Evolutionary conservation across 106 monocot genomes (phyloP), one percentile per base, ranked within the genome.

Genomic region (Narthecium ossifragum): DNA sequence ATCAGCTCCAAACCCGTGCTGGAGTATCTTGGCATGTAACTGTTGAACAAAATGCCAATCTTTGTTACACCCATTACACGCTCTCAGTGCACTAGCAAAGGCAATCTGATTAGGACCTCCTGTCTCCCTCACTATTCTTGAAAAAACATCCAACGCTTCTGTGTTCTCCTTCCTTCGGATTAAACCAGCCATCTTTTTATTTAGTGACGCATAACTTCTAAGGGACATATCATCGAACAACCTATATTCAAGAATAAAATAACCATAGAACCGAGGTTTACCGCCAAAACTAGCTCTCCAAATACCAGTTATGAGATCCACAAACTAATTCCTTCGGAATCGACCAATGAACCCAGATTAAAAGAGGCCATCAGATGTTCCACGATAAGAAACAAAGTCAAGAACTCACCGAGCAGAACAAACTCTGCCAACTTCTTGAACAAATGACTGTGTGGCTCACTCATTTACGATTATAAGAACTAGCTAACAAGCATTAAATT

Each of bases 21-120:
- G 73, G 31, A 92, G 34, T 36, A 72, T 50, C 63, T 64, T 75
- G 15, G 56, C 72, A 73, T 92, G 92, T 39, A 92, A 73, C 68
- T 88, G 78, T 5, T 53, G 75, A 27, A 88, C 70, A 26, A 73
- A 22, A 56, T 60, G 34, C 65, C 66, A 73, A 13, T 41, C 65
- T 6, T 26, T 51, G 12, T 61, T 43, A 46, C 60, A 33, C 36
- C 41, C 73, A 58, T 33, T 55, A 54, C 80, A 87, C 1, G 84
- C 83, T 48, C 70, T 67, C 56, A 92, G 39, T 7, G 81, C 75
- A 54, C 56, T 43, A 3, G 66, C 66, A 37, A 88, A 63, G 8
- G 60, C 18, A 17, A 51, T 30, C 8, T 55, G 61, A 57, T 49
- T 62, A 24, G 51, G 52, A 45, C 62, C 64, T 15, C 31, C 22